Evolutionary conservation across 164 flowering plant genomes (phyloP).

Genomic region (Santalum album): DNA sequence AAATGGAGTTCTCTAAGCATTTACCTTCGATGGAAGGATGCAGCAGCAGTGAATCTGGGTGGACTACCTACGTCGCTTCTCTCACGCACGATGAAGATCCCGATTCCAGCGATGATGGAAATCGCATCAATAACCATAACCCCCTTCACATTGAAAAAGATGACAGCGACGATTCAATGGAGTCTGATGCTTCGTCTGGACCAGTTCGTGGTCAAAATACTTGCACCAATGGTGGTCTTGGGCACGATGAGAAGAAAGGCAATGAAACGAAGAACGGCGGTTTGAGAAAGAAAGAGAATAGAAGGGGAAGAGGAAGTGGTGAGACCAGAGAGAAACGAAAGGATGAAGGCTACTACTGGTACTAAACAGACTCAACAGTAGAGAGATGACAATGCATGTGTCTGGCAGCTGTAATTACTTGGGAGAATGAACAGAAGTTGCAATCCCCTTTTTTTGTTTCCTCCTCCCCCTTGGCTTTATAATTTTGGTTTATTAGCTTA

Average conservation of each 20-base stretch:
- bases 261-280: conserved; percentile 5
- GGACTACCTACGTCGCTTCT: conserved; percentile 70
- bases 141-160: conserved; percentile 10
- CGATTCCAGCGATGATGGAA: conserved; percentile 16
- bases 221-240: conserved; percentile 4
- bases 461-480: no score
- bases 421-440: no score
- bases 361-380: no score
- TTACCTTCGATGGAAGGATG: conserved; percentile 25
- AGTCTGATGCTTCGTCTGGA: conserved; percentile 81
- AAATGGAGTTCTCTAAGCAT: conserved; percentile 18
- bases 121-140: background rate
- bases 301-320: conserved; percentile 19
- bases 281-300: conserved; percentile 17
- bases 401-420: no score
- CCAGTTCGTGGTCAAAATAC: conserved; percentile 27
- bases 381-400: no score
- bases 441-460: no score
- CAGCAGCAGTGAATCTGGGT: conserved; percentile 80
- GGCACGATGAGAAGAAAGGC: conserved; percentile 10
- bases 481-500: no score
- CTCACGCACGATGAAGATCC: conserved; percentile 35
- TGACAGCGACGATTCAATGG: conserved; percentile 83
- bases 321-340: conserved; percentile 7
- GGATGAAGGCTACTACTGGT: conserved; percentile 12